Evolutionary conservation across 192 early-diverging fungal species (phyloP), one percentile per base, ranked within the genome.

Genomic region (Helicostylum pulchrum): DNA sequence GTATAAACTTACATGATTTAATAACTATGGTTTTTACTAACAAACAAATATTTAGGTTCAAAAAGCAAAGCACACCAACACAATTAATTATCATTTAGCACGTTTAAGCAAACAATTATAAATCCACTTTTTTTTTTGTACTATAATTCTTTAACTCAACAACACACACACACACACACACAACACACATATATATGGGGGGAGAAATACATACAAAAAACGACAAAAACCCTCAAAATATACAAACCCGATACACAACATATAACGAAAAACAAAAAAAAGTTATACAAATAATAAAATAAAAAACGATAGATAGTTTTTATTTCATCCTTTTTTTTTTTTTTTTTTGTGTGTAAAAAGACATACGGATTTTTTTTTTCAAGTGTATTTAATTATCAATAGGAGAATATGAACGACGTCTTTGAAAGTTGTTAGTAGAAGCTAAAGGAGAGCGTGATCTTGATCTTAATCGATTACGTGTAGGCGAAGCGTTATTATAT

Each of bases 31-130:
- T 52, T 9, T 21, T 9, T 21, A 26, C 26, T 19, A 49, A 26
- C 26, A 42, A n/a, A 26, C 26, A 26, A 26, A 26, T 20, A n/a
- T 19, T 59, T 61, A 83, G 81, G 76, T 72, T 42, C 58, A 67
- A 15, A 79, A 76, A 57, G 32, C 65, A 45, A 77, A 83, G 51
- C 55, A 71, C 31, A 74, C 72, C 46, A 83, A 80, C 67, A 83
- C 81, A 56, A 73, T 80, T 69, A 83, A 83, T 60, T 83, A 83
- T 39, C 81, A 83, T 64, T 64, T 83, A 61, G 81, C 81, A 44
- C 81, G 81, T 53, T 77, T 83, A 20, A 76, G 79, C 61, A 83
- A 80, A 61, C 81, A 83, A 57, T 69, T 80, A 32, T 83, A 80
- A 61, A 74, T 39, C 36, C 36, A 39, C 36, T 39, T 26, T 26